Evolutionary conservation across 2,329 filamentous ascomycete species (phyloP), one percentile per base, ranked within the genome.

Genomic region (Emericellopsis atlantica): DNA sequence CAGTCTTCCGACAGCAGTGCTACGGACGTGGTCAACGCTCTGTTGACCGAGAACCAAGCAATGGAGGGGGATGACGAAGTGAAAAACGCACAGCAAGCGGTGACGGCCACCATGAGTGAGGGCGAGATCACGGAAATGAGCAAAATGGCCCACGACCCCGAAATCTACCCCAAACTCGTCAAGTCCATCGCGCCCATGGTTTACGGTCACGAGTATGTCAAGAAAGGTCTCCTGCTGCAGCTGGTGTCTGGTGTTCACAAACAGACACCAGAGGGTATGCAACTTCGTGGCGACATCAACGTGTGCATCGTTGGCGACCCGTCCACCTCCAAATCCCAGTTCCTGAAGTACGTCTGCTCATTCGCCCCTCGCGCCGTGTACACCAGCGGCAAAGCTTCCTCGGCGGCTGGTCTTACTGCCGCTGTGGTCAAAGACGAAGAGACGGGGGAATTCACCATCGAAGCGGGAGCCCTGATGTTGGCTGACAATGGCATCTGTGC

Each of bases 291-390:
- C 50, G 92, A 98, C 56, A 89, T 98, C 69, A 98, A 98, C 65
- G 94, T 98, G 46, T 98, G 92, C 62, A 86, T 98, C 50, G 92
- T 98, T 44, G 92, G 92, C 45, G 92, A 98, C 56, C 92, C 92
- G 1, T 94, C 86, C 10, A 98, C 92, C 2, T 94, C 87, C 49
- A 98, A 98, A 61, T 95, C 89, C 26, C 92, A 98, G 53, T 98
- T 98, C 61, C 68, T 98, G 52, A 96, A 96, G 66, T 98, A 98
- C 55, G 84, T 98, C 48, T 95, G 89, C 69, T 92, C 86, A 22
- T 89, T 98, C 57, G 79, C 95, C n/a, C 92, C 92, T 21, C 84
- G 92, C 33, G 88, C 92, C 14, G 89, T 98, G 36, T 98, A 98
- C 62, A 98, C 92, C 21, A 95, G 88, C 43, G 92, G 92, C 44